Evolutionary conservation across 495 filamentous ascomycete species (phyloP).

Genomic region (Penicillium subrubescens): DNA sequence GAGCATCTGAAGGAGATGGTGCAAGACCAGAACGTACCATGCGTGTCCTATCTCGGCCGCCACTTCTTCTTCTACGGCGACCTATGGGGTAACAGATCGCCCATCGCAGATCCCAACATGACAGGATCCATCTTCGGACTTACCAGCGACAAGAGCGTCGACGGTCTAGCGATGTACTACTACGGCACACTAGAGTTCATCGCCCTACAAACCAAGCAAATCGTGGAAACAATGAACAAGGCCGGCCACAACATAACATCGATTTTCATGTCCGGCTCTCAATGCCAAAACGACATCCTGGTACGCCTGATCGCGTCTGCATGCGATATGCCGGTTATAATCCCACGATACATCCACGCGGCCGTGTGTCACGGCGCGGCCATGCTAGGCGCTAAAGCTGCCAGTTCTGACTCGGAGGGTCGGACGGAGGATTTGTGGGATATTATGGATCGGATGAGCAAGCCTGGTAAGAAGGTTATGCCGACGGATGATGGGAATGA

Average conservation of each 20-base stretch:
- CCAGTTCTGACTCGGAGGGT: slow-evolving; percentile 72
- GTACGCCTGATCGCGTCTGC: slow-evolving; percentile 89
- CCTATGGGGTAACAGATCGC: slow-evolving; percentile 95
- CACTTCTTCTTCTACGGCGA: slow-evolving; percentile 99
- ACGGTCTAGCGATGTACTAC: slow-evolving; percentile 87
- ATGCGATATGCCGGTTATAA: slow-evolving; percentile 87
- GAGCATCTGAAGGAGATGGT: slow-evolving; percentile 78
- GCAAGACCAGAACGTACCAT: slow-evolving; percentile 65
- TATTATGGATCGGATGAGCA: slow-evolving; percentile 97
- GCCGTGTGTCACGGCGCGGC: slow-evolving; percentile 97
- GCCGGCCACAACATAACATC: slow-evolving; percentile 81
- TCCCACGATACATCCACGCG: slow-evolving; percentile 88
- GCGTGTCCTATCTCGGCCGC: slow-evolving; percentile 79
- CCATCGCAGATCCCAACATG: slow-evolving; percentile 91
- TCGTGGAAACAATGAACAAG: slow-evolving; percentile 88
- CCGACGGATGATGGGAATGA: slow-evolving; percentile 69
- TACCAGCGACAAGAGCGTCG: slow-evolving; percentile 78
- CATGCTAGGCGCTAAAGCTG: slow-evolving; percentile 96
- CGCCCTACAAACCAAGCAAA: slow-evolving; percentile 92
- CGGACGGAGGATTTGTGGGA: slow-evolving; percentile 85
- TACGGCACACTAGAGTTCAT: slow-evolving; percentile 97
- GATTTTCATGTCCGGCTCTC: slow-evolving; percentile 97
- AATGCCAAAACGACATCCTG: slow-evolving; percentile 92
- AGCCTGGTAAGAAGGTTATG: slow-evolving; percentile 80
- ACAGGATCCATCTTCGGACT: slow-evolving; percentile 84